phyloP scores from a whole-genome alignment of 2,329 filamentous ascomycete genomes.

The Microascus cirrosus region DNA sequence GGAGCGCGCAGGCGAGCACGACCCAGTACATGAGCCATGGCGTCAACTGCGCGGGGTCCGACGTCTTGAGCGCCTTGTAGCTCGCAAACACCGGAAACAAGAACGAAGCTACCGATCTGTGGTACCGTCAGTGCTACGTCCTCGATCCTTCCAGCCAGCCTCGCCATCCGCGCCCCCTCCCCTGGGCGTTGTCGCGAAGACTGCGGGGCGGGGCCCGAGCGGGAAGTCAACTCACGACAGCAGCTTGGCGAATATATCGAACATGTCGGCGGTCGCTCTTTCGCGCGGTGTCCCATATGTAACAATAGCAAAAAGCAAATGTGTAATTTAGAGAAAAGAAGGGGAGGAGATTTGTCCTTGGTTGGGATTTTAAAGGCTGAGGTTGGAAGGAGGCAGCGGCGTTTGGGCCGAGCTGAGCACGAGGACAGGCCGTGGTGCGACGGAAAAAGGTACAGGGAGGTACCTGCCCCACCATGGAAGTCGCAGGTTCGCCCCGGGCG shows the following conservation, averaged over 20 bases:
- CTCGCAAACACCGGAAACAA: constrained; percentile 94
- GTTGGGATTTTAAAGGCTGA: neutral
- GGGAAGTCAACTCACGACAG: constrained; percentile 52
- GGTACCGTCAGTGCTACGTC: constrained; percentile 7
- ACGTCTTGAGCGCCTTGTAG: constrained; percentile 93
- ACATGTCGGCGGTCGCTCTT: constrained; percentile 38
- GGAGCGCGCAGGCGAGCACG: constrained; percentile 68
- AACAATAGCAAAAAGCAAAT: too few relatives aligned
- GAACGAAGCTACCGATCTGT: constrained; percentile 74
- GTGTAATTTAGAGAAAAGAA: too few relatives aligned
- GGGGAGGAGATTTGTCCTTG: neutral
- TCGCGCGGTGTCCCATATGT: neutral
- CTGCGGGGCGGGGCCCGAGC: constrained; percentile 1
- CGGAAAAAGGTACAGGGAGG: neutral
- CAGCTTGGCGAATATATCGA: constrained; percentile 66
- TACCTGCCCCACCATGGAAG: neutral
- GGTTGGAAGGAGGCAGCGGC: neutral
- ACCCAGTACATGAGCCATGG: constrained; percentile 99
- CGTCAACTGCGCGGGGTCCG: constrained; percentile 76
- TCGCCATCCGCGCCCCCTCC: neutral
- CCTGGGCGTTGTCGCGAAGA: neutral
- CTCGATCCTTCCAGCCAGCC: neutral
- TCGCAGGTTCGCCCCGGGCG: neutral
- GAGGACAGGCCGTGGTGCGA: neutral
- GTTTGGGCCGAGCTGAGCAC: neutral